phyloP scores from a whole-genome alignment of 2,329 filamentous ascomycete genomes.

The Thelonectria rubi region DNA sequence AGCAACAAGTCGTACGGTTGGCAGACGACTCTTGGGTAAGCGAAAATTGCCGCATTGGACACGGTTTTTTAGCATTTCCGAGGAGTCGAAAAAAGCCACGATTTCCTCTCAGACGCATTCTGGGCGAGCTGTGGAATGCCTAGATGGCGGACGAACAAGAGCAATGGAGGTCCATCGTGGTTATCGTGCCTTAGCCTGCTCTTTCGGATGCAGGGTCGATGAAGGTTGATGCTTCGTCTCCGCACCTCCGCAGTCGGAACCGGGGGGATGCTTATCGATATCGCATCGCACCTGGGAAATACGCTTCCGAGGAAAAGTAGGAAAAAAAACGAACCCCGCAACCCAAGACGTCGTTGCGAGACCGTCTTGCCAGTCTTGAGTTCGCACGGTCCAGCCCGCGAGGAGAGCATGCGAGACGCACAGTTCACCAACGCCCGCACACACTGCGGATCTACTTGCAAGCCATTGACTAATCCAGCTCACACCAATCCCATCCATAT shows the following conservation, averaged over 20 bases:
- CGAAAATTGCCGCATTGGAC: slow-evolving; percentile 15
- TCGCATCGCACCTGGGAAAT: slow-evolving; percentile 9
- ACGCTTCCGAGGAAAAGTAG: slow-evolving; percentile 40
- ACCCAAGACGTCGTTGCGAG: slow-evolving; percentile 36
- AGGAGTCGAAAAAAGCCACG: slow-evolving; percentile 18
- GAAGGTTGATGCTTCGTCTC: slow-evolving; percentile 30
- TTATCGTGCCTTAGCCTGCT: slow-evolving; percentile 16
- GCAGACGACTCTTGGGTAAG: slow-evolving; percentile 32
- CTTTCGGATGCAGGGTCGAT: slow-evolving; percentile 28
- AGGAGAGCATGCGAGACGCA: slow-evolving; percentile 5
- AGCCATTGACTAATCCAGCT: slow-evolving; percentile 43
- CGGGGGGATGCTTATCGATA: slow-evolving; percentile 34
- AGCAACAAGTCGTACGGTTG: slow-evolving; percentile 36
- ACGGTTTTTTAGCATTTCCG: slow-evolving; percentile 35
- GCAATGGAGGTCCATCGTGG: slow-evolving; percentile 25
- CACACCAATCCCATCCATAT: slow-evolving; percentile 29
- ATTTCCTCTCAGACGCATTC: background rate
- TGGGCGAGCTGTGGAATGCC: too few relatives aligned
- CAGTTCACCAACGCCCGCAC: slow-evolving; percentile 28
- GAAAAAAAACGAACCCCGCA: slow-evolving; percentile 40
- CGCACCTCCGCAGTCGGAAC: slow-evolving; percentile 44
- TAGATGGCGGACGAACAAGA: slow-evolving; percentile 20
- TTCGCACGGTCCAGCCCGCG: slow-evolving; percentile 28
- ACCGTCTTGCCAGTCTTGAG: slow-evolving; percentile 25
- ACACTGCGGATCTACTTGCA: slow-evolving; percentile 25